Percentiles rank a stretch among this genome's conserved stretches.
Conservation (phyloP, 1,284 basidiomycete genomes). For the Pisolithus thermaeus region DNA sequence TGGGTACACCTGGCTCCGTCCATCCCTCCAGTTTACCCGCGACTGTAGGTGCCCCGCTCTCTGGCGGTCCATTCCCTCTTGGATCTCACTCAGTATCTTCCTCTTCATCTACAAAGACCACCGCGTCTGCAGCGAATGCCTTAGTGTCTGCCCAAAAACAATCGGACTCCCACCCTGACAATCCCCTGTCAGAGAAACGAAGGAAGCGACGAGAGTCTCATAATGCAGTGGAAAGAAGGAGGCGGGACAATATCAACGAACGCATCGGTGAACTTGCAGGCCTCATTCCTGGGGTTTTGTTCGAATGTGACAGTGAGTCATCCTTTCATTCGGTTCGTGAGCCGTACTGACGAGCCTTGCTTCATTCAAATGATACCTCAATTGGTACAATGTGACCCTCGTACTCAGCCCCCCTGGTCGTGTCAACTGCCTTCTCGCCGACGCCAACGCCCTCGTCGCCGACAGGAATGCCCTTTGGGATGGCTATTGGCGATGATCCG, state of each 20-base stretch:
- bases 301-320: conserved; percentile 51
- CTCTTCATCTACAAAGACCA: conserved; percentile 1
- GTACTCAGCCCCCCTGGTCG: conserved; percentile 15
- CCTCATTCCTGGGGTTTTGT: conserved; percentile 78
- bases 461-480: not conserved
- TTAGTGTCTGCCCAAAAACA: conserved; percentile 14
- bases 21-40: conserved; percentile 3
- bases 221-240: conserved; percentile 84
- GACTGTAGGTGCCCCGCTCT: not conserved
- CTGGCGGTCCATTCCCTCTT: not conserved
- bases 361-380: not conserved
- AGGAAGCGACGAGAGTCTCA: conserved; percentile 77
- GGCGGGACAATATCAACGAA: conserved; percentile 92
- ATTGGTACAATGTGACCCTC: not conserved
- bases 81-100: not conserved
- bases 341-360: not conserved
- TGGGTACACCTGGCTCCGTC: conserved; percentile 19
- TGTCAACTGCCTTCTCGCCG: conserved; percentile 7
- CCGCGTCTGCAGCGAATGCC: not conserved
- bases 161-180: conserved; percentile 10
- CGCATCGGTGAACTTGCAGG: conserved; percentile 86
- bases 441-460: conserved; percentile 13
- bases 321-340: not conserved
- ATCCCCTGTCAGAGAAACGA: conserved; percentile 70
- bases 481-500: conserved; percentile 16